Conservation (phyloP, 2,329 filamentous ascomycete species). For the Pseudogymnoascus sp. region DNA sequence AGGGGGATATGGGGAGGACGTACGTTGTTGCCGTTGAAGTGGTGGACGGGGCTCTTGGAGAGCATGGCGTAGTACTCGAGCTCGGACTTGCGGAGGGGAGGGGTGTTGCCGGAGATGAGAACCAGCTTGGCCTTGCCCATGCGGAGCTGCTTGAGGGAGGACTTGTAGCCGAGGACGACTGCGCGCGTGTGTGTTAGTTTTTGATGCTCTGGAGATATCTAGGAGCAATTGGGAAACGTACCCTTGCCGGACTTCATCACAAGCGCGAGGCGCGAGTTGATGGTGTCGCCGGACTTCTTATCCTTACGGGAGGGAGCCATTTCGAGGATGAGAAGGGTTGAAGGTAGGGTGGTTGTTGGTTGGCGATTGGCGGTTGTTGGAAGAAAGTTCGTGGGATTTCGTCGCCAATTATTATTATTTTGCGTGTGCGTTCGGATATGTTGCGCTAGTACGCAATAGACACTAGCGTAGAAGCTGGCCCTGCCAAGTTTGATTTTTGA, state of each 20-base stretch:
- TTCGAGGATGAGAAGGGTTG: slow-evolving; percentile 29
- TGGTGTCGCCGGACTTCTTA: slow-evolving; percentile 82
- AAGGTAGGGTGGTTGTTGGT: slow-evolving; percentile 34
- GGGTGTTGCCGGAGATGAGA: slow-evolving; percentile 92
- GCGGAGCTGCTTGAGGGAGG: slow-evolving; percentile 82
- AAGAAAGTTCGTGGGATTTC: slow-evolving; percentile 42
- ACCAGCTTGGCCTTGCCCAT: slow-evolving; percentile 98
- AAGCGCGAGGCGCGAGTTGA: slow-evolving; percentile 56
- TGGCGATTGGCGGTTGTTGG: slow-evolving; percentile 14
- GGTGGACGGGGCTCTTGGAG: slow-evolving; percentile 90
- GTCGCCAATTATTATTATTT: slow-evolving; percentile 9
- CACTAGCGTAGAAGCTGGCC: not conserved
- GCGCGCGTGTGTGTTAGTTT: slow-evolving; percentile 18
- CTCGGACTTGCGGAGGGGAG: slow-evolving; percentile 95
- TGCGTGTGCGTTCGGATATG: slow-evolving; percentile 7
- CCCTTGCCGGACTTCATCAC: slow-evolving; percentile 62
- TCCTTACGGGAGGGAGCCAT: slow-evolving; percentile 68
- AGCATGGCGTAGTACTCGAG: slow-evolving; percentile 94
- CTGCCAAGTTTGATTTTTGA: not conserved
- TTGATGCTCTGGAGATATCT: not conserved
- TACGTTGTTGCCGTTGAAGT: slow-evolving; percentile 99
- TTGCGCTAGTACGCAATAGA: not conserved
- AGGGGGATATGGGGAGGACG: slow-evolving; percentile 42
- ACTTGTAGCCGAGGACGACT: slow-evolving; percentile 89
- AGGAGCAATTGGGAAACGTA: slow-evolving; percentile 23